Percentiles rank a stretch among this genome's conserved stretches.
These are phyloP conservation scores for Ophiosphaerella herpotricha DNA, from an alignment of 2,329 filamentous ascomycete genomes.

Conservation along the genomic window DNA sequence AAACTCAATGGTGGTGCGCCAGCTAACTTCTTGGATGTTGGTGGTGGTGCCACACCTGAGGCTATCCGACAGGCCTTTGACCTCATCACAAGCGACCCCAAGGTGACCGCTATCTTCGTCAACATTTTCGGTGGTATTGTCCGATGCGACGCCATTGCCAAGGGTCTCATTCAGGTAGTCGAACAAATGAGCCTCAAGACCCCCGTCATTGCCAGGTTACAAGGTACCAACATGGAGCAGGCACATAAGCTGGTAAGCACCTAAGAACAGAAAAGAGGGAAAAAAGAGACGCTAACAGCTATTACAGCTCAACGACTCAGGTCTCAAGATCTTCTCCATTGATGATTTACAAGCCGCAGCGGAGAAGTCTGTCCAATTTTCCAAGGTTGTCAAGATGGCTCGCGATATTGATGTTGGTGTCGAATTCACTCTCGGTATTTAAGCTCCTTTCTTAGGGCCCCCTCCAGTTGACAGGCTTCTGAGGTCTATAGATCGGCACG, in stretches of 20 bases:
- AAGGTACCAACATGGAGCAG: constrained; percentile 97
- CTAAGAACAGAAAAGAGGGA: background rate
- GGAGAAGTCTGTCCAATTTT: constrained; percentile 98
- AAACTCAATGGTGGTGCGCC: constrained; percentile 96
- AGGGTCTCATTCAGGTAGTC: constrained; percentile 93
- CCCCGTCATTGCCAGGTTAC: constrained; percentile 93
- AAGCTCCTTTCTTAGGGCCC: constrained; percentile 40
- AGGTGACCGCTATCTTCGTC: constrained; percentile 98
- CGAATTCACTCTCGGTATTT: constrained; percentile 71
- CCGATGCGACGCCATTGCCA: constrained; percentile 94
- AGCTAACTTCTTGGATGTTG: constrained; percentile 98
- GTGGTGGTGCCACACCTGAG: constrained; percentile 93
- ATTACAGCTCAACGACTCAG: constrained; percentile 85
- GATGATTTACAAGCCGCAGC: constrained; percentile 96
- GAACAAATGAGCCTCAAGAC: constrained; percentile 94
- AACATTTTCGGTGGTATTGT: constrained; percentile 99
- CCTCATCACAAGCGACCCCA: constrained; percentile 96
- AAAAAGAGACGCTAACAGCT: constrained; percentile 8
- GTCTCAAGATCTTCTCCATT: constrained; percentile 99
- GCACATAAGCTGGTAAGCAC: constrained; percentile 74
- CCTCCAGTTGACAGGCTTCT: constrained; percentile 9
- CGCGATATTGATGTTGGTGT: constrained; percentile 97
- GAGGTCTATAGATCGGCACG: constrained; percentile 3
- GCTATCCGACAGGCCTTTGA: constrained; percentile 98
- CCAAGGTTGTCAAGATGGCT: constrained; percentile 98